Conservation (phyloP, 345 rosid genomes). For the Anacardium occidentale region DNA sequence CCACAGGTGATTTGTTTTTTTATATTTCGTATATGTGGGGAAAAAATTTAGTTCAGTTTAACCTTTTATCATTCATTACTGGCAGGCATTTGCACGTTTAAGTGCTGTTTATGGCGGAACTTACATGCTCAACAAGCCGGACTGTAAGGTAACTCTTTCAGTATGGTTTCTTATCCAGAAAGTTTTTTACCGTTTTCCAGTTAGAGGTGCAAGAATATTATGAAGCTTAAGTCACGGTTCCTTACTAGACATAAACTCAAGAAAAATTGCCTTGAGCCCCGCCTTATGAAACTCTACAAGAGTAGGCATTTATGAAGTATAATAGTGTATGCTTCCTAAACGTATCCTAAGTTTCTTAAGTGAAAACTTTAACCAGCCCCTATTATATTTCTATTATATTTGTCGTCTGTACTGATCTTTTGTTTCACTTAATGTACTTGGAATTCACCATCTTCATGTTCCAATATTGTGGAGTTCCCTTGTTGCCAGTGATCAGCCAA, state of each 20-base stretch:
- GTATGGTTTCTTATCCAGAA: neutral
- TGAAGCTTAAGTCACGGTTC: neutral
- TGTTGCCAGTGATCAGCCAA: no score
- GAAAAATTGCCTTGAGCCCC: neutral
- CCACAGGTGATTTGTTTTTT: constrained; percentile 59
- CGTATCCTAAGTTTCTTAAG: neutral
- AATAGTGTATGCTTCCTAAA: neutral
- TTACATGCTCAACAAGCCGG: constrained; percentile 97
- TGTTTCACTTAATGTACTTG: neutral
- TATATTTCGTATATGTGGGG: neutral
- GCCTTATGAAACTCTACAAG: neutral
- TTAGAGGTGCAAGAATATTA: neutral
- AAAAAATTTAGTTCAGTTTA: constrained; percentile 4
- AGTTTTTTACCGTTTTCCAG: neutral
- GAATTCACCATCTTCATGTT: neutral
- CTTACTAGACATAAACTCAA: neutral
- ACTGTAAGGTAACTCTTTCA: constrained; percentile 62
- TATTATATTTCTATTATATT: no score
- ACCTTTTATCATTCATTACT: constrained; percentile 19
- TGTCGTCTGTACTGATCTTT: neutral
- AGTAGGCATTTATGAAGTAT: neutral
- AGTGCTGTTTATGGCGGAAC: constrained; percentile 96
- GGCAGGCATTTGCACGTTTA: constrained; percentile 85
- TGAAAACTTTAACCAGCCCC: neutral
- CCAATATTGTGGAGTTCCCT: neutral